Base-by-base conservation (phyloP, 73 alveolate species). In the Paramecium sonneborni region DNA sequence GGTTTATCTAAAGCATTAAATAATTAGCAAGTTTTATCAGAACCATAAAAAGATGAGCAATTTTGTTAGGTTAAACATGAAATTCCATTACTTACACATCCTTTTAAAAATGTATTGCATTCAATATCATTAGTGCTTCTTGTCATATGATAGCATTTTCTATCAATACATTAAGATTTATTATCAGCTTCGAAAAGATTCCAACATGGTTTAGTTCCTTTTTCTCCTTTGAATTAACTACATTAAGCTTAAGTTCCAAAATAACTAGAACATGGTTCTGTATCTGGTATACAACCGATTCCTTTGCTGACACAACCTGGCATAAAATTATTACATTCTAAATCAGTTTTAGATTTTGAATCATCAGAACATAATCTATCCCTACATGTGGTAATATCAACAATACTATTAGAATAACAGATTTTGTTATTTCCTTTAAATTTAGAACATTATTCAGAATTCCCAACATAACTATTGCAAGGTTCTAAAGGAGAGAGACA, bases 291-390 rank as follows among this genome's bases (percentile, higher is more conserved):
- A 18, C 90, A 79, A 11, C 90, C 90, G 3, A 20, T 14, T 11
- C 90, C 90, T 14, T n/a, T 79, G 11, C 62, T 79, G 1, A 79
- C n/a, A 79, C 90, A 79, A 35, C 86, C 86, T 72, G 57, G 37
- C 32, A 72, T 34, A 23, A 72, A 72, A 15, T 35, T 34, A 15
- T 21, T 44, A 39, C 90, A 79, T 12, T 79, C 46, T 8, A 5
- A 57, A 43, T 79, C 90, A 24, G 56, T 14, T 20, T 11, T 79
- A 41, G 41, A 20, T 43, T 21, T 79, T 3, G 70, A 3, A 43
- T 32, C 41, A 18, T 79, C 90, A 5, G 74, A 20, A 79, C 90
- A 79, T 41, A 3, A 3, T 14, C 41, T 30, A 23, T 79, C 69
- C 23, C 52, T 79, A 44, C 90, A 79, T 3, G 46, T 9, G 11